Conservation (phyloP, 257 asterid species). For the Solanum megistacrolobum region DNA sequence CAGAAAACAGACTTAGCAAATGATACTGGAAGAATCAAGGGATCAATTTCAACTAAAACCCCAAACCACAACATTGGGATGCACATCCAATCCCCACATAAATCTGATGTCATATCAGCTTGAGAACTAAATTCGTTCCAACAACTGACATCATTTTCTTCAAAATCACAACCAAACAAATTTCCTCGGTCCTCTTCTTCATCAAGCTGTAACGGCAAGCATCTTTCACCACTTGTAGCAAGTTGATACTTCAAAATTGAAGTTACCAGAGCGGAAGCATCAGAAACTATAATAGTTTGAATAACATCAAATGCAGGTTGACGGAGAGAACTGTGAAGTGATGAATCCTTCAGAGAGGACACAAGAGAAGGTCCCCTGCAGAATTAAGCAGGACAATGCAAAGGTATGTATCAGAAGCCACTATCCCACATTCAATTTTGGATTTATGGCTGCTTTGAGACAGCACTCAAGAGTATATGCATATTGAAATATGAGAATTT, state of each 20-base stretch:
- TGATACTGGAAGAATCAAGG: conserved; percentile 57
- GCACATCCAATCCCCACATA: conserved; percentile 85
- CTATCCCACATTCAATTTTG: background rate
- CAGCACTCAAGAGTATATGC: background rate
- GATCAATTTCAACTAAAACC: conserved; percentile 81
- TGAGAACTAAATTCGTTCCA: conserved; percentile 74
- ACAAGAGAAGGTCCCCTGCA: conserved; percentile 91
- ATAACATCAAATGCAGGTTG: conserved; percentile 94
- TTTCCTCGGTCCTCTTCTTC: conserved; percentile 55
- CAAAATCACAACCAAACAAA: conserved; percentile 27
- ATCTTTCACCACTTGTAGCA: conserved; percentile 41
- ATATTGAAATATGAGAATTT: background rate
- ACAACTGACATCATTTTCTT: conserved; percentile 54
- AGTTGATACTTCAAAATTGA: conserved; percentile 42
- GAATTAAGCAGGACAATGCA: background rate
- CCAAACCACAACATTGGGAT: conserved; percentile 96
- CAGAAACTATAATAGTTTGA: conserved; percentile 71
- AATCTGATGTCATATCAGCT: conserved; percentile 51
- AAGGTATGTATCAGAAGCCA: background rate
- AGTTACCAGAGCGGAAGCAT: conserved; percentile 79
- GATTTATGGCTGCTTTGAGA: background rate
- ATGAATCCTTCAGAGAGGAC: conserved; percentile 66
- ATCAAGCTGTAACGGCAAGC: conserved; percentile 22
- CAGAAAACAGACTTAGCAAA: conserved; percentile 86
- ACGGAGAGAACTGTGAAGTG: conserved; percentile 78